These are phyloP conservation scores for Hypocreales sp. DNA, from an alignment of 2,329 filamentous ascomycete genomes.

Conservation along the genomic window DNA sequence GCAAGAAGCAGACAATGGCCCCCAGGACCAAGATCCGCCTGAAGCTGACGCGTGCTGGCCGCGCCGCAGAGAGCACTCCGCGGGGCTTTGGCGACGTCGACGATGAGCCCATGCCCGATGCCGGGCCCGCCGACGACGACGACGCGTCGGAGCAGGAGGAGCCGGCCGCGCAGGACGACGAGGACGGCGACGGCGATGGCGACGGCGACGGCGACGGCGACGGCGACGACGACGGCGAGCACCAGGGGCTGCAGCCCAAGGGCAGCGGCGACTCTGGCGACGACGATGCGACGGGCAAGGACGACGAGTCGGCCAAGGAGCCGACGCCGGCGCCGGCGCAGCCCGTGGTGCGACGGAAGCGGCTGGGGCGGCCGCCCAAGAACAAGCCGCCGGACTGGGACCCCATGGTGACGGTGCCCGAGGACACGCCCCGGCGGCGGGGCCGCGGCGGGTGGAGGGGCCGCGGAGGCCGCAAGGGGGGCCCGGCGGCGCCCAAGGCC, in stretches of 20 bases:
- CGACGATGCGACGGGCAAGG: conserved; percentile 18
- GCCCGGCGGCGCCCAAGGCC: conserved; percentile 58
- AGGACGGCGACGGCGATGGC: conserved; percentile 19
- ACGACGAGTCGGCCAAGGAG: conserved; percentile 32
- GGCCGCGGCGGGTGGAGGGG: conserved; percentile 59
- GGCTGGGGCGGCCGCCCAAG: conserved; percentile 76
- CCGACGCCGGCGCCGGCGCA: conserved; percentile 41
- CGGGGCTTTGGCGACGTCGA: conserved; percentile 24
- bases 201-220: conserved; percentile 17
- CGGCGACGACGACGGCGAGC: conserved; percentile 16
- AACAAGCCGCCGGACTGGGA: conserved; percentile 72
- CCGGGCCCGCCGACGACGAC: conserved; percentile 7
- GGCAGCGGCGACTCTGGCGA: conserved; percentile 26
- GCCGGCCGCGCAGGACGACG: conserved; percentile 11
- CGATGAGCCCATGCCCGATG: conserved; percentile 23
- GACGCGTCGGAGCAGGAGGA: conserved; percentile 5
- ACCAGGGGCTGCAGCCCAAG: conserved; percentile 16
- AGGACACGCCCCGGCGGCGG: conserved; percentile 44
- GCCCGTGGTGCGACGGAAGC: conserved; percentile 54
- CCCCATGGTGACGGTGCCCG: conserved; percentile 38
- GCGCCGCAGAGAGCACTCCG: conserved; percentile 23
- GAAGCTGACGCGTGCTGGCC: too few species aligned
- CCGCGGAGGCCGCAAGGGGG: conserved; percentile 50
- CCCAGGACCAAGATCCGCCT: too few species aligned
- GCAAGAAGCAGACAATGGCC: too few species aligned